These are phyloP conservation scores for Aschersonia sp. DNA, from an alignment of 2,329 filamentous ascomycete genomes.

Conservation along the genomic window DNA sequence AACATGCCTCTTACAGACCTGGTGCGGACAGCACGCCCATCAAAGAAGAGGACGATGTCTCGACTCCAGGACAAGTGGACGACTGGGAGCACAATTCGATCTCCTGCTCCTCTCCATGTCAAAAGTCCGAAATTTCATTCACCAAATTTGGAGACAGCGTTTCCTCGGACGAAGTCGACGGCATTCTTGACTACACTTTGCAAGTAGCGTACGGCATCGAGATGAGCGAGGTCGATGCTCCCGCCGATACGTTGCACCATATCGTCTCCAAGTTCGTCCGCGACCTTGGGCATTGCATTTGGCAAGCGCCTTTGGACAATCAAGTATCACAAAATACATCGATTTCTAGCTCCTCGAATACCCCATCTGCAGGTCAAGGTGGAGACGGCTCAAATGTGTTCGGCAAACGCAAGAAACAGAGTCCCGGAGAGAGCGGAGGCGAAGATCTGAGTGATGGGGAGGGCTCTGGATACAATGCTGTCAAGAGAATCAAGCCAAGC, in stretches of 20 bases:
- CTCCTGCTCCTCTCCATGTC: slow-evolving; percentile 1
- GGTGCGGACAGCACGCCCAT: slow-evolving; percentile 14
- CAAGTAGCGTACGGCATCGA: slow-evolving; percentile 24
- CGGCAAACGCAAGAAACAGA: slow-evolving; percentile 17
- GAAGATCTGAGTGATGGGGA: slow-evolving; percentile 21
- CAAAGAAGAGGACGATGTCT: slow-evolving; percentile 5
- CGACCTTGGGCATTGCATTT: slow-evolving; percentile 18
- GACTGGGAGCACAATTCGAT: slow-evolving; percentile 5
- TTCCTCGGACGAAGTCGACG: slow-evolving; percentile 18
- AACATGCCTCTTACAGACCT: slow-evolving; percentile 23
- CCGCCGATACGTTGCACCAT: slow-evolving; percentile 12
- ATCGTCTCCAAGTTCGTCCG: slow-evolving; percentile 18
- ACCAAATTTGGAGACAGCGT: slow-evolving; percentile 14
- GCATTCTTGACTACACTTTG: slow-evolving; percentile 19
- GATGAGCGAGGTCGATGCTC: slow-evolving; percentile 15
- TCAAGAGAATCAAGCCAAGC: slow-evolving; percentile 17
- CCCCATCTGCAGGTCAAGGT: slow-evolving; percentile 13
- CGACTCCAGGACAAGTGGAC: slow-evolving; percentile 3
- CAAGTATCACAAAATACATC: slow-evolving; percentile 16
- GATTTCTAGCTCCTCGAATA: slow-evolving; percentile 15
- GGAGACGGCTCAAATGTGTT: slow-evolving; percentile 9
- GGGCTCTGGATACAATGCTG: slow-evolving; percentile 12
- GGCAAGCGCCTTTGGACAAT: slow-evolving; percentile 14
- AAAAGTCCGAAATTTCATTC: slow-evolving; percentile 9
- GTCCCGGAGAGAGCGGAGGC: slow-evolving; percentile 14